Base-by-base conservation (phyloP, 2,329 filamentous ascomycete species). In the Fonsecaea monophora region DNA sequence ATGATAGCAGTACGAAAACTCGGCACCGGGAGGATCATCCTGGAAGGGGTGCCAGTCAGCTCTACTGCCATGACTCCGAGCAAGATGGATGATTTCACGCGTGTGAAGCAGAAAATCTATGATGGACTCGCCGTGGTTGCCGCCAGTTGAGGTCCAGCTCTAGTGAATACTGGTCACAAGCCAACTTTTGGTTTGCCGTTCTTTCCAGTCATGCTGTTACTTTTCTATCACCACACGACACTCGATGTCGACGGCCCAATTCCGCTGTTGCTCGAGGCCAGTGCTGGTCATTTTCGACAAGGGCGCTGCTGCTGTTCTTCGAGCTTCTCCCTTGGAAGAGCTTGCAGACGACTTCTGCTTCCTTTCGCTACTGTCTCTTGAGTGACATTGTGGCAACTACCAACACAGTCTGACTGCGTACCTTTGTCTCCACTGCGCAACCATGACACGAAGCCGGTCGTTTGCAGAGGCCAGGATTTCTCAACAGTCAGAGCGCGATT, bases 101-200 rank as follows among this genome's bases (percentile, higher is more conserved):
- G 91, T 60, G 94, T 98, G 9, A 92, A 92, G 81, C 89, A 84
- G 79, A 93, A 92, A 79, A 96, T 99, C 71, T 99, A 99, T 77
- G 92, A 96, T 72, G 94, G 92, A 8, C 80, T 99, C 76, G 95
- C 95, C 38, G 92, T 98, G 67, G 94, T 99, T 71, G 90, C 90
- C 15, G 92, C 91, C 54, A 86, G 85, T 57, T 92, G 77, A 78
- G 32, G 34, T 10, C 12, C 12, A 18, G 8, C 13, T n/a, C 18
- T 25, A 18, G 37, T 37, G 30, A 53, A 60, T 9, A 48, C 5
- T 45, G 5, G 15, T 18, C 42, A 12, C 10, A 3, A 21, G 32
- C 42, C 3, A 21, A 62, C 37, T 2, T 54, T 42, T 42, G 13
- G 59, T 62, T 62, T 62, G 59, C 59, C 53, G 13, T n/a, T 38